Percentiles rank a stretch among this genome's conserved stretches.
Evolutionary conservation across 768 basidiomycete species (phyloP).

Genomic region (Sarcodon sp.): DNA sequence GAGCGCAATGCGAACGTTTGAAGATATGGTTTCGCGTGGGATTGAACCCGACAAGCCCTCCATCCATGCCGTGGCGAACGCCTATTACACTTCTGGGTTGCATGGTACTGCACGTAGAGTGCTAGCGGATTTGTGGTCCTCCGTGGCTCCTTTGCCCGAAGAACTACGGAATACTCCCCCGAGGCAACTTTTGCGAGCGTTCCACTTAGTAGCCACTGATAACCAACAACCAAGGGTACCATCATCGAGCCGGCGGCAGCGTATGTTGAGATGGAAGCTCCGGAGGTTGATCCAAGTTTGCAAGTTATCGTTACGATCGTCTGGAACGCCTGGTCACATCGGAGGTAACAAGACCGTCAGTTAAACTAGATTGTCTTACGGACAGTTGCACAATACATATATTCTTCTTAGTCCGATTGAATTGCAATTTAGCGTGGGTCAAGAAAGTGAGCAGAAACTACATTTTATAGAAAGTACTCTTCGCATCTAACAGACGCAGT

Average conservation of each 20-base stretch:
- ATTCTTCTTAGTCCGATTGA: too few relatives aligned
- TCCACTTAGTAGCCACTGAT: constrained; percentile 22
- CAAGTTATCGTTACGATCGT: too few relatives aligned
- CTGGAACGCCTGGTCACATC: too few relatives aligned
- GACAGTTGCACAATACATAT: too few relatives aligned
- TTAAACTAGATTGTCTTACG: too few relatives aligned
- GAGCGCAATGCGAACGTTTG: constrained; percentile 41
- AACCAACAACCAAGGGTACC: constrained; percentile 13
- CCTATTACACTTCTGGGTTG: constrained; percentile 47
- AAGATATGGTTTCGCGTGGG: constrained; percentile 46
- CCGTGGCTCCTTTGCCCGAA: constrained; percentile 46
- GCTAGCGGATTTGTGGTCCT: constrained; percentile 52
- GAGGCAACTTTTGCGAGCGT: constrained; percentile 28
- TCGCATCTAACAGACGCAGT: constrained; percentile 53
- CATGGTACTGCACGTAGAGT: constrained; percentile 36
- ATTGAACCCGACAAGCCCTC: constrained; percentile 58
- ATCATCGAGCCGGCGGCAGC: constrained; percentile 20
- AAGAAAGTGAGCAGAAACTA: too few relatives aligned
- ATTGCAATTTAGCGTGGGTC: too few relatives aligned
- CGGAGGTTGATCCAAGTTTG: constrained; percentile 6
- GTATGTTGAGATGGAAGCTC: constrained; percentile 26
- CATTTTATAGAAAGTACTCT: not conserved
- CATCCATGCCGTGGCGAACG: constrained; percentile 59
- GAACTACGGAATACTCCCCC: constrained; percentile 31
- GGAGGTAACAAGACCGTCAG: too few relatives aligned